These are phyloP conservation scores for Oryza glumipatula DNA, from an alignment of 176 grass and related monocot species.

Conservation along the genomic window DNA sequence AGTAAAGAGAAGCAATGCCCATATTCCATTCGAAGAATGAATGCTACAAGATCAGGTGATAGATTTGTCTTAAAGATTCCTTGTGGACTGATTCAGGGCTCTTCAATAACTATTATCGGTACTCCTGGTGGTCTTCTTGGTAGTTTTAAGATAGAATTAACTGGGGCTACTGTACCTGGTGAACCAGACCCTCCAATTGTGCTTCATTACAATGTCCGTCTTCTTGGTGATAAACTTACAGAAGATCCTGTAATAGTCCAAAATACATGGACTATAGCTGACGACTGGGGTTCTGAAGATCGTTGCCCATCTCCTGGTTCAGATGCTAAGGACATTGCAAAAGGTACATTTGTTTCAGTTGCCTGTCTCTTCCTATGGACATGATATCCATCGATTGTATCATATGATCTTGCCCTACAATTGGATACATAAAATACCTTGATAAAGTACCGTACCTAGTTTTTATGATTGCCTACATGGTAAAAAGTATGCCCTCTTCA, in stretches of 20 bases:
- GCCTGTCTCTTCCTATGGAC: constrained; percentile 17
- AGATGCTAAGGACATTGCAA: constrained; percentile 53
- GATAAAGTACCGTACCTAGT: constrained; percentile 5
- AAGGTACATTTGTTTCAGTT: constrained; percentile 59
- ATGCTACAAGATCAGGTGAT: constrained; percentile 65
- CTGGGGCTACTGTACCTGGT: constrained; percentile 76
- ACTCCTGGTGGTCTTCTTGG: constrained; percentile 85
- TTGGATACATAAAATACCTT: constrained; percentile 23
- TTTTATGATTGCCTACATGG: constrained; percentile 5
- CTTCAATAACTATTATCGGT: constrained; percentile 90
- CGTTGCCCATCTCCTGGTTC: constrained; percentile 78
- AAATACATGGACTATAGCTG: constrained; percentile 85
- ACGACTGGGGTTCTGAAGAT: constrained; percentile 92
- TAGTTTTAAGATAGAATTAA: constrained; percentile 83
- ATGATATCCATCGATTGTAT: constrained; percentile 30
- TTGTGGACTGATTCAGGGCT: constrained; percentile 96
- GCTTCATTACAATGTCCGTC: constrained; percentile 94
- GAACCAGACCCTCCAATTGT: constrained; percentile 88
- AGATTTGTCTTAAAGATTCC: constrained; percentile 80
- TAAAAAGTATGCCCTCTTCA: constrained; percentile 10
- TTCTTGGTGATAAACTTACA: constrained; percentile 97
- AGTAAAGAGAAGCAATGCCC: constrained; percentile 90
- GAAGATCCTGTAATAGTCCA: constrained; percentile 98
- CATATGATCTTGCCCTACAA: constrained; percentile 4
- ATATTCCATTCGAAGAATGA: constrained; percentile 95